Evolutionary conservation across 441 rosid species (phyloP).

Genomic region (Mallotus japonicus): DNA sequence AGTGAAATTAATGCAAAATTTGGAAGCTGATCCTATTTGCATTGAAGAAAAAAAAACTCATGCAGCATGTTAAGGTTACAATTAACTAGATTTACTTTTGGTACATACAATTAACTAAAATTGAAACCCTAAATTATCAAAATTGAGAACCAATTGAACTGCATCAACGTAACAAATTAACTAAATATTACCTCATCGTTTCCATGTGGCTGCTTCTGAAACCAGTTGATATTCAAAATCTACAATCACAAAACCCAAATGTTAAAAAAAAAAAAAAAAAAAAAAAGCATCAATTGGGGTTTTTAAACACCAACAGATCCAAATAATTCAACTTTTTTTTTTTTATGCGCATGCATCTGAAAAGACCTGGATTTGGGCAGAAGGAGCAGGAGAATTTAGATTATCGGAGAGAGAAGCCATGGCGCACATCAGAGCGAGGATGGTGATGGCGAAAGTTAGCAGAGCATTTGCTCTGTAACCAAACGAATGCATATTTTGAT

Average conservation of each 20-base stretch:
- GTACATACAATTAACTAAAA: not conserved
- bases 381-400: constrained; percentile 67
- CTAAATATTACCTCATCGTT: constrained; percentile 68
- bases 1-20: not conserved
- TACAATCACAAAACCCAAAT: constrained; percentile 26
- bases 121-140: not conserved
- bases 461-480: constrained; percentile 85
- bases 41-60: not conserved
- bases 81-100: not conserved
- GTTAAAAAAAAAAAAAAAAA: constrained; percentile 5
- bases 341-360: too few relatives aligned
- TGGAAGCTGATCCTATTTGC: not conserved
- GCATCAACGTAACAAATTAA: not conserved
- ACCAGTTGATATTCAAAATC: constrained; percentile 80
- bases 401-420: constrained; percentile 79
- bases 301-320: constrained; percentile 8
- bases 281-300: constrained; percentile 8
- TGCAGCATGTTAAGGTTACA: not conserved
- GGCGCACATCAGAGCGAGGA: constrained; percentile 80
- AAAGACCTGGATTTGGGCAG: constrained; percentile 79
- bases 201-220: constrained; percentile 79
- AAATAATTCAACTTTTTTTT: constrained; percentile 11
- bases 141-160: not conserved
- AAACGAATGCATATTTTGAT: constrained; percentile 66
- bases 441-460: constrained; percentile 74